phyloP scores from a whole-genome alignment of 2,329 filamentous ascomycete genomes.

The Bipolaris oryzae region DNA sequence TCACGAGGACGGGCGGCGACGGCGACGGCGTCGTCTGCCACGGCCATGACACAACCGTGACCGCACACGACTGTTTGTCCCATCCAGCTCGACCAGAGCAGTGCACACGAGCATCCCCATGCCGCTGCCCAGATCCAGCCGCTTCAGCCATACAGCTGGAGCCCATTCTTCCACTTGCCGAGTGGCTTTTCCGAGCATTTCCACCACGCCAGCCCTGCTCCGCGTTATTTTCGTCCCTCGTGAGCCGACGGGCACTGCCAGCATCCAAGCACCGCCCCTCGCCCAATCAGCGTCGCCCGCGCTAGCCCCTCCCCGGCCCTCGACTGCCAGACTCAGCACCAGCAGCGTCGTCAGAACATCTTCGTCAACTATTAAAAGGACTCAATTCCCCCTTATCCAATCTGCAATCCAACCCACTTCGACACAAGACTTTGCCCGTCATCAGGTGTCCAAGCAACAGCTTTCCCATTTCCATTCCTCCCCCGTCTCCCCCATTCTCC shows the following conservation, averaged over 20 bases:
- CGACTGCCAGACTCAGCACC: slow-evolving; percentile 26
- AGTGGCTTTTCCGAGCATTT: slow-evolving; percentile 26
- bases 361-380: slow-evolving; percentile 45
- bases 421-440: slow-evolving; percentile 62
- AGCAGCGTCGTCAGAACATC: slow-evolving; percentile 41
- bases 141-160: slow-evolving; percentile 16
- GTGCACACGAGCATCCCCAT: slow-evolving; percentile 8
- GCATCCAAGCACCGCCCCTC: slow-evolving; percentile 17
- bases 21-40: slow-evolving; percentile 5
- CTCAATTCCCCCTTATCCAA: slow-evolving; percentile 40
- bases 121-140: slow-evolving; percentile 1
- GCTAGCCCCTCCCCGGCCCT: slow-evolving; percentile 32
- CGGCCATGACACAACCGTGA: slow-evolving; percentile 24
- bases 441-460: slow-evolving; percentile 63
- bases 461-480: slow-evolving; percentile 65
- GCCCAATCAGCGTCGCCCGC: slow-evolving; percentile 34
- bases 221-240: slow-evolving; percentile 40
- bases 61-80: slow-evolving; percentile 3
- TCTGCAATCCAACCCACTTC: slow-evolving; percentile 54
- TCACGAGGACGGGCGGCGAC: slow-evolving; percentile 20
- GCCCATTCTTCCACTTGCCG: slow-evolving; percentile 24
- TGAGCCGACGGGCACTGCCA: slow-evolving; percentile 30
- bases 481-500: slow-evolving; percentile 53
- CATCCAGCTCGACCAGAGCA: not conserved
- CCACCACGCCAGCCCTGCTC: slow-evolving; percentile 26